Evolutionary conservation across 78 protist species (phyloP).

Genomic region (Pigoraptor vietnamica): DNA sequence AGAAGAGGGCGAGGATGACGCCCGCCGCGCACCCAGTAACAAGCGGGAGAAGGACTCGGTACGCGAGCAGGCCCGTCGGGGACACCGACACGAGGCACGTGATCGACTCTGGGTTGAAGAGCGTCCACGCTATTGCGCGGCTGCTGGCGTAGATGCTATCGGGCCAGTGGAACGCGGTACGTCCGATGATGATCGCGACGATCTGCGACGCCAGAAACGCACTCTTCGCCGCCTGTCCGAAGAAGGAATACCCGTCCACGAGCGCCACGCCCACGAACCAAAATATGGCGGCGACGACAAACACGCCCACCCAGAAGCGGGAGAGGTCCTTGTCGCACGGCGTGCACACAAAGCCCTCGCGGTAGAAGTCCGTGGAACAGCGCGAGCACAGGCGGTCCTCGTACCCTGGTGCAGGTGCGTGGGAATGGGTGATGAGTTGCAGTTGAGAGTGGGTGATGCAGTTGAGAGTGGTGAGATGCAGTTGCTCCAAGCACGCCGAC

Average conservation of each 20-base stretch:
- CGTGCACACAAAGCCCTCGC: not conserved
- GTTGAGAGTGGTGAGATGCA: too few species aligned
- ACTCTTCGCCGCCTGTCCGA: not conserved
- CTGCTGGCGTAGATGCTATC: not conserved
- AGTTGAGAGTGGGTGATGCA: too few species aligned
- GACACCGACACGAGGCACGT: not conserved
- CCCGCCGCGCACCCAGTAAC: not conserved
- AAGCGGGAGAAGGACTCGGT: not conserved
- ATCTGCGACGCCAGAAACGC: not conserved
- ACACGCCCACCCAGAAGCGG: not conserved
- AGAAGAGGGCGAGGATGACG: not conserved
- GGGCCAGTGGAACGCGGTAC: not conserved
- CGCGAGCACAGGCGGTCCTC: not conserved
- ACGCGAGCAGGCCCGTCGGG: not conserved
- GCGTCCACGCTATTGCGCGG: not conserved
- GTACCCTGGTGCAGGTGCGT: not conserved
- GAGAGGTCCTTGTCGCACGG: not conserved
- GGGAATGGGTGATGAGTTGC: not conserved
- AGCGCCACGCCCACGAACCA: not conserved
- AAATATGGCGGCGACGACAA: not conserved
- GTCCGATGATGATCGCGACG: not conserved
- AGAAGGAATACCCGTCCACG: not conserved
- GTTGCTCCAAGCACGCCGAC: too few species aligned
- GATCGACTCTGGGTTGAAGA: not conserved
- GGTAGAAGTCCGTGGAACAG: not conserved